Evolutionary conservation across 2,329 filamentous ascomycete species (phyloP), one percentile per base, ranked within the genome.

Genomic region (Penicillium nordicum): DNA sequence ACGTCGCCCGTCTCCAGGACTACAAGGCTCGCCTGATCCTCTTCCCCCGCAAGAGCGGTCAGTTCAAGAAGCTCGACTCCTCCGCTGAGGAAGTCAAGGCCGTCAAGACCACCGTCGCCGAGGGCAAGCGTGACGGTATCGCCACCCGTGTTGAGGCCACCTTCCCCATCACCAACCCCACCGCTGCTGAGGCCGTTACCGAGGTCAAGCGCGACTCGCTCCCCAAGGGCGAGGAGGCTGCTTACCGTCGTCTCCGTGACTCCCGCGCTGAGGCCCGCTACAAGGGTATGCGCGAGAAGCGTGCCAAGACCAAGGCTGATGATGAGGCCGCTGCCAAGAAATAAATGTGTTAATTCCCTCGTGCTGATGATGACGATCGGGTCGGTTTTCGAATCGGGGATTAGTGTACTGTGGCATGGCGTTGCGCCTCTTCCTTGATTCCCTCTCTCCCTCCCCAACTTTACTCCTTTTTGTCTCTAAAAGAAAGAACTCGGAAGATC

Each of bases 1-100:
- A 99, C 82, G 93, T 99, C 72, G 89, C 89, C 79, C 94, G 94
- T 76, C 91, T 99, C 77, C 92, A 97, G 87, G 91, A 91, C 78
- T 99, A 96, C 92, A 90, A 89, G 84, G 86, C 88, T 76, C 91
- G 92, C 76, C 84, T 99, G 75, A 96, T 99, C 79, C 86, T 99
- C 78, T 97, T 99, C 86, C 94, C 94, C 77, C 91, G 92, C 85
- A 92, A 90, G 82, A 86, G 86, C 78, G 92, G 92, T 82, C 87
- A 94, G 82, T 86, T 88, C 82, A 97, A 96, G 90, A 88, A 89
- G 78, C 90, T 90, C 79, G 91, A 96, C 81, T 88, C 88, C 65
- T 83, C 88, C 79, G 90, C 90, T 77, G 89, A 93, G 74, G 87
- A 89, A 62, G 87, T 94, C 80, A 88, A 86, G 77, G 79, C 87